phyloP scores from a whole-genome alignment of 495 filamentous ascomycete genomes.

The Hypoxylon trugodes region DNA sequence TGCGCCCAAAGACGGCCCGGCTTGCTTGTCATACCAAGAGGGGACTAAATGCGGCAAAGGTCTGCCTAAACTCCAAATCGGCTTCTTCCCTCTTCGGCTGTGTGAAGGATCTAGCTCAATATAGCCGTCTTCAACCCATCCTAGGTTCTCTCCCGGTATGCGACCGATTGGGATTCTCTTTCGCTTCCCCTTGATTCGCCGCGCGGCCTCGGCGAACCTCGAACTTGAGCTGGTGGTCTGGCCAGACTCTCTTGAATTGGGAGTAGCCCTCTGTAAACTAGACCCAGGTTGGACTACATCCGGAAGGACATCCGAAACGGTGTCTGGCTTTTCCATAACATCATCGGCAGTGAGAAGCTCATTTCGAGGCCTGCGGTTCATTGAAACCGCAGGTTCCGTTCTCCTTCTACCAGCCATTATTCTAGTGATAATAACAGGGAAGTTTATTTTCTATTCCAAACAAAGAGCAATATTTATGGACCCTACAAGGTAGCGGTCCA shows the following conservation, averaged over 20 bases:
- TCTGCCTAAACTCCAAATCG: conserved; percentile 60
- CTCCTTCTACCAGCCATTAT: conserved; percentile 5
- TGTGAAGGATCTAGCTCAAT: conserved; percentile 57
- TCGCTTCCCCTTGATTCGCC: background rate
- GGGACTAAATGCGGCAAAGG: conserved; percentile 59
- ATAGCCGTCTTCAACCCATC: conserved; percentile 45
- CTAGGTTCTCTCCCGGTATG: background rate
- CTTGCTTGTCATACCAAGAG: conserved; percentile 56
- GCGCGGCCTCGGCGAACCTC: background rate
- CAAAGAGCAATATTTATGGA: background rate
- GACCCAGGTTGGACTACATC: background rate
- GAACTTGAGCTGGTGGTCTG: background rate
- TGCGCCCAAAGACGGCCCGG: too few relatives aligned
- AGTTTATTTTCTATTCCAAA: background rate
- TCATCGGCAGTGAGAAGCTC: background rate
- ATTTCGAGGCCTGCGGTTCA: background rate
- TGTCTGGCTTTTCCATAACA: conserved; percentile 1
- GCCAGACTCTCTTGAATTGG: background rate
- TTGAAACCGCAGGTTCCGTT: background rate
- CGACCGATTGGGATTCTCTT: background rate
- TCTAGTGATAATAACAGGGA: background rate
- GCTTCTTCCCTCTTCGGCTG: conserved; percentile 53
- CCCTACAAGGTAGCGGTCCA: too few relatives aligned
- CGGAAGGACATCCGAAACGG: background rate
- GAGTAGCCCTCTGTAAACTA: background rate